Conservation (phyloP, 257 asterid species). For the Coffea eugenioides region DNA sequence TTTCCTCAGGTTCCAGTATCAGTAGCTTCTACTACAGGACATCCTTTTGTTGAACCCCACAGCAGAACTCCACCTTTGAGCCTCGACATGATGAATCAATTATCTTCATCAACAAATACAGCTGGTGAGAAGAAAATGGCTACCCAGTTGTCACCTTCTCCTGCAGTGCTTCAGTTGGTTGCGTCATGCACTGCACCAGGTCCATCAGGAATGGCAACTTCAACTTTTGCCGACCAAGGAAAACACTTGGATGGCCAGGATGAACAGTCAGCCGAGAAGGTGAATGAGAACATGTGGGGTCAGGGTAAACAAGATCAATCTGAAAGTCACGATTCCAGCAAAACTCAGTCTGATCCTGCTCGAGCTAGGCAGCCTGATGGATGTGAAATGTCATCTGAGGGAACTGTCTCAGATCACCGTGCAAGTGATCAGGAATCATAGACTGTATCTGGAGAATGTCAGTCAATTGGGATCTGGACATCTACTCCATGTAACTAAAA, state of each 20-base stretch:
- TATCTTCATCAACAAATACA: conserved; percentile 34
- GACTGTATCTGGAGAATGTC: neutral
- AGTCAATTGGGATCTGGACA: neutral
- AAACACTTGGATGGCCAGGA: conserved; percentile 26
- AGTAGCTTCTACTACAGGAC: conserved; percentile 20
- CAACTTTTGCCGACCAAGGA: conserved; percentile 27
- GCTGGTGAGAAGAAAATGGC: conserved; percentile 18
- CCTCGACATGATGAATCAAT: conserved; percentile 21
- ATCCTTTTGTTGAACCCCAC: conserved; percentile 30
- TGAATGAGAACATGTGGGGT: conserved; percentile 14
- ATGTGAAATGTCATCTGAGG: conserved; percentile 63
- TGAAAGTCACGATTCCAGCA: conserved; percentile 49
- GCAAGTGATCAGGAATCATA: conserved; percentile 36
- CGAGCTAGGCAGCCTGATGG: conserved; percentile 23
- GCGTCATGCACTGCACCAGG: conserved; percentile 37
- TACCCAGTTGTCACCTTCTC: conserved; percentile 37
- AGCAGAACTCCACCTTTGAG: conserved; percentile 17
- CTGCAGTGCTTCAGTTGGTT: conserved; percentile 43
- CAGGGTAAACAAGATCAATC: conserved; percentile 24
- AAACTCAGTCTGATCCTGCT: conserved; percentile 41
- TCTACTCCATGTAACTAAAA: conserved; percentile 5
- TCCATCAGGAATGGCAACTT: conserved; percentile 19
- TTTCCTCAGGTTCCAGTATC: conserved; percentile 29
- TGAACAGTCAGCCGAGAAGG: conserved; percentile 19
- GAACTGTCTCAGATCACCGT: conserved; percentile 54